A percentile compares a stretch with the other conserved stretches of the same genome.
These are phyloP conservation scores for Anisodus tanguticus DNA, from an alignment of 257 asterid genomes.

Conservation along the genomic window DNA sequence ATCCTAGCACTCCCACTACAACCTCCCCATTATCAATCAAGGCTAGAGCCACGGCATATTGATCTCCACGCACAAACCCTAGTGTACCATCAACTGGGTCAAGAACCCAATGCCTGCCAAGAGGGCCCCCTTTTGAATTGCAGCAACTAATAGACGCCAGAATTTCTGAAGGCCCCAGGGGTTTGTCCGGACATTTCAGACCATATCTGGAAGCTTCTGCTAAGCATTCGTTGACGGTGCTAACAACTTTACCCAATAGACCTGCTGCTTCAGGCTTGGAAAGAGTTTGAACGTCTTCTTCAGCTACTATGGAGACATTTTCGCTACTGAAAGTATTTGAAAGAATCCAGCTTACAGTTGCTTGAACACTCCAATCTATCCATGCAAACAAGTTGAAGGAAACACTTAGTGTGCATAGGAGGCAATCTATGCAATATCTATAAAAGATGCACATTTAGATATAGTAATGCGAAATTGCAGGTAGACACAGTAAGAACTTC, in stretches of 20 bases:
- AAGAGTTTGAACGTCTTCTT: slow-evolving; percentile 78
- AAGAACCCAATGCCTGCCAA: slow-evolving; percentile 85
- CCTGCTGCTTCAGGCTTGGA: slow-evolving; percentile 61
- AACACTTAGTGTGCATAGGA: background rate
- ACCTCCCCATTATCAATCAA: slow-evolving; percentile 67
- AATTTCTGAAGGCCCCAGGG: slow-evolving; percentile 58
- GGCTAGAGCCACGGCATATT: slow-evolving; percentile 82
- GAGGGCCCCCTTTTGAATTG: slow-evolving; percentile 72
- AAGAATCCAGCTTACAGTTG: slow-evolving; percentile 73
- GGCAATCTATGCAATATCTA: background rate
- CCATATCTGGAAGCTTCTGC: slow-evolving; percentile 67
- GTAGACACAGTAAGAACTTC: background rate
- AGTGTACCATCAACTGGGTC: slow-evolving; percentile 92
- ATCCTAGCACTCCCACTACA: slow-evolving; percentile 76
- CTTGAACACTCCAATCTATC: slow-evolving; percentile 91
- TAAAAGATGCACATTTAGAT: background rate
- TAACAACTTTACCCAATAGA: slow-evolving; percentile 55
- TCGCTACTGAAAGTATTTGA: slow-evolving; percentile 53
- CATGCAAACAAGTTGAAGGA: slow-evolving; percentile 28
- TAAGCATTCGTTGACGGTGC: slow-evolving; percentile 66
- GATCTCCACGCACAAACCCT: slow-evolving; percentile 85
- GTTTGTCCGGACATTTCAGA: slow-evolving; percentile 52
- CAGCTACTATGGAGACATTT: slow-evolving; percentile 72
- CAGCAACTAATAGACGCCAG: slow-evolving; percentile 71
- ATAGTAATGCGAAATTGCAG: background rate